Base-by-base conservation (phyloP, 768 basidiomycete species). In the Favolaschia claudopus region DNA sequence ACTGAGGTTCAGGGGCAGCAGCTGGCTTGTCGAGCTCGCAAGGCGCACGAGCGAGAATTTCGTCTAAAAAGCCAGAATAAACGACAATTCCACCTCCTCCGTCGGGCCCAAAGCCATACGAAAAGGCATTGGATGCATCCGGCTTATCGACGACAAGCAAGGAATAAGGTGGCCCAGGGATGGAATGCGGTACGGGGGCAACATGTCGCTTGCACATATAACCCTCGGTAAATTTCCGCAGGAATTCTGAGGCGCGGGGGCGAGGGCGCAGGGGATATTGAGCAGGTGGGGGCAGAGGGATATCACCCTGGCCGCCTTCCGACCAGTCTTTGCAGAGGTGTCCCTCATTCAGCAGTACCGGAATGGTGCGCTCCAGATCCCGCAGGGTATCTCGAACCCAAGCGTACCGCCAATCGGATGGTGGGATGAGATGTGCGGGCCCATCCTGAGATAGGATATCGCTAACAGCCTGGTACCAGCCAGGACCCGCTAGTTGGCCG, bases 21-120 rank as follows among this genome's bases (percentile, higher is more conserved):
- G 63, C 60, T 14, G 68, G 48, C 8, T 60, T 46, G 13, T 63
- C 34, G 28, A 56, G 62, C 27, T 69, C 69, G 28, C 69, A 63
- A 5, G 82, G 75, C 29, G 73, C 71, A 62, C 80, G 82, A 36
- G 84, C 70, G 31, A 97, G 79, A 48, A 98, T 89, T 52, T 94
- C 88, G 69, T 98, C 92, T 45, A 99, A 71, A 76, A 98, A 93
- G 6, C 96, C 96, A 13, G 92, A 93, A 73, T 93, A 98, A 9
- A 99, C 87, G 52, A 99, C 96, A 56, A 99, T 85, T 7, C 97
- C 96, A 56, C 94, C 95, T 1, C 89, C 93, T 33, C 93, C 91
- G 67, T 95, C 87, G 3, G 93, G 90, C 13, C 94, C 94, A 64
- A 98, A 99, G 2, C 96, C 96, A 69, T 96, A 98, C 1, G 91